Evolutionary conservation across 257 asterid genomes (phyloP), one percentile per base, ranked within the genome.

Genomic region (Pogostemon cablin): DNA sequence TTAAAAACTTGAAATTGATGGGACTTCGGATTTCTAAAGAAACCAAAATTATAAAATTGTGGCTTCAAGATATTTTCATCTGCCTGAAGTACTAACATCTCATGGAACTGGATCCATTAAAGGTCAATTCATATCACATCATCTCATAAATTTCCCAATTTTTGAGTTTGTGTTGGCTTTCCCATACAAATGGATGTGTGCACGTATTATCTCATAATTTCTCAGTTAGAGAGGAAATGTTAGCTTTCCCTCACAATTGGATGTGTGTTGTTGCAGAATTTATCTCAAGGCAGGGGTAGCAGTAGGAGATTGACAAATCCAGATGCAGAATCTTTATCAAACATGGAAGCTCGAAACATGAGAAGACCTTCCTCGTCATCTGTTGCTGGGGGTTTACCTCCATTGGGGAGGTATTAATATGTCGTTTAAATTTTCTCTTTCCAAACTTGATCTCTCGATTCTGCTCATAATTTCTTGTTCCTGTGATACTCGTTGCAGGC

Each of bases 351-450:
- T 71, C 84, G 95, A 78, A 91, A 84, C 67, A 73, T 41, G 68
- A 85, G 96, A 81, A 85, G 91, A 79, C 86, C 96, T 69, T 81
- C 96, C 20, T 78, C 97, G 5, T 83, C 97, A 39, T 85, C 99
- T 55, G 90, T 90, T 75, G 98, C 86, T 15, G 98, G 99, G 68
- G 98, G 98, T 67, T 72, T 95, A 78, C 97, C 99, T 82, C 98
- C 96, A 50, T 59, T 95, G 43, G 97, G 95, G 91, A 90, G 99
- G 98, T 95, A 74, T 60, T 62, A 39, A 25, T n/a, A 39, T 59
- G 40, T 40, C 69, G 9, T 17, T 40, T 12, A 7, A 40, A 39
- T 5, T 15, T 4, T 58, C 25, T 67, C 46, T 37, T 58, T 10
- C 15, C 9, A 48, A 47, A 40, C 63, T 49, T 64, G 41, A 54